Evolutionary conservation across 1,284 basidiomycete genomes (phyloP), one percentile per base, ranked within the genome.

Genomic region (Tylopilus sp.): DNA sequence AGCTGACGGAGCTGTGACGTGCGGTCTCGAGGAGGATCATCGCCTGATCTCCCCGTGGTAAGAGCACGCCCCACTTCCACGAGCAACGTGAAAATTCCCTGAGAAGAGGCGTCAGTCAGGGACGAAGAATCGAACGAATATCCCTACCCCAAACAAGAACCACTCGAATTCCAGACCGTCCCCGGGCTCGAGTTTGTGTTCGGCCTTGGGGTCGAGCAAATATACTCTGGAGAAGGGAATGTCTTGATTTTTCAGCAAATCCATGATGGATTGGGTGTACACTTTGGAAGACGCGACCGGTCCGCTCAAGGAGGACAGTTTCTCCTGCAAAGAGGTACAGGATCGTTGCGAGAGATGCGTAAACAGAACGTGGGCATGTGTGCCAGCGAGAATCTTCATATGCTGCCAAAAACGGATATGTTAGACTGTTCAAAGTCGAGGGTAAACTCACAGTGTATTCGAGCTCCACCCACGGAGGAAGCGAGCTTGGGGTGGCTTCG

Each of bases 381-480:
- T 68, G 2, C 86, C 87, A 11, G 91, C 87, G 7, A 94, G 74
- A 11, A 71, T 77, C 38, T 85, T 80, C 92, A 95, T 95, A 65
- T 96, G 91, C 82, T 91, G 53, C n/a, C 55, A 9, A 52, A 55
- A 35, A 7, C 1, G 17, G 24, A 14, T 33, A 4, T 4, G 4
- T 17, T 28, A 2, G 14, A 14, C 12, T 7, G 17, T 3, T 14
- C 21, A n/a, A n/a, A 14, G 26, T 12, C 1, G 9, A 18, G 26
- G 28, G 34, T 1, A 44, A 53, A 68, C 72, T 51, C 31, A 77
- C 75, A 50, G 71, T 68, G 52, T 88, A 93, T 74, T 94, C 91
- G 36, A 94, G 78, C 59, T 86, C 77, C 35, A 95, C 93, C 94
- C 94, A 96, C 39, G 83, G 85, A 10, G 94, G 94, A 35, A 88